phyloP scores from a whole-genome alignment of 768 basidiomycete genomes.

The Boletus rubescentipes region DNA sequence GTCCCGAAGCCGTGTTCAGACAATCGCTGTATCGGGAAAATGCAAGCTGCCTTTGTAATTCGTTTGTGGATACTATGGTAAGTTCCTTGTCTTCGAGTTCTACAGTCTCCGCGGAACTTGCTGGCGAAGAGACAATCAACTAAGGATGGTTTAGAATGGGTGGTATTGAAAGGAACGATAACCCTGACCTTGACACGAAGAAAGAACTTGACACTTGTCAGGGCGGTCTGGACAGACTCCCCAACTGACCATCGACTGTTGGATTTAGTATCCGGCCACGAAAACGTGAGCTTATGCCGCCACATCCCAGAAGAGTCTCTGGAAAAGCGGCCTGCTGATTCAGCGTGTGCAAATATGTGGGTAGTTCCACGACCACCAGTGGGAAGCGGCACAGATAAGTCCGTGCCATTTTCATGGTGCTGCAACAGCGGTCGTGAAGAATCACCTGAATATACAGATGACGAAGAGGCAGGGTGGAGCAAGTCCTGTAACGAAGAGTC shows the following conservation, averaged over 20 bases:
- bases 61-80: conserved; percentile 65
- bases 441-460: conserved; percentile 25
- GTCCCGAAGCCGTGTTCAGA: conserved; percentile 26
- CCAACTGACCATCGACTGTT: conserved; percentile 77
- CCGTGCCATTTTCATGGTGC: conserved; percentile 12
- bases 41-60: conserved; percentile 64
- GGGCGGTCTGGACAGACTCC: conserved; percentile 66
- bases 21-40: conserved; percentile 56
- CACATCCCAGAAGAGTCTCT: conserved; percentile 57
- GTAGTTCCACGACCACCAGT: conserved; percentile 36
- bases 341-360: conserved; percentile 54
- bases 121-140: conserved; percentile 45
- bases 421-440: conserved; percentile 28
- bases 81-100: conserved; percentile 72
- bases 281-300: conserved; percentile 64
- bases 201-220: conserved; percentile 68
- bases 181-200: conserved; percentile 64
- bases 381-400: conserved; percentile 12
- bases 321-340: conserved; percentile 58
- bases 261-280: conserved; percentile 70
- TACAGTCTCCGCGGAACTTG: conserved; percentile 57
- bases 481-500: conserved; percentile 24
- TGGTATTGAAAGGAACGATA: conserved; percentile 11
- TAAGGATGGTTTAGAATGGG: conserved; percentile 25
- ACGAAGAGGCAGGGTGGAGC: conserved; percentile 15